A percentile compares a stretch with the other conserved stretches of the same genome.
These are phyloP conservation scores for Garcia nutans DNA, from an alignment of 345 rosid species.

Conservation along the genomic window DNA sequence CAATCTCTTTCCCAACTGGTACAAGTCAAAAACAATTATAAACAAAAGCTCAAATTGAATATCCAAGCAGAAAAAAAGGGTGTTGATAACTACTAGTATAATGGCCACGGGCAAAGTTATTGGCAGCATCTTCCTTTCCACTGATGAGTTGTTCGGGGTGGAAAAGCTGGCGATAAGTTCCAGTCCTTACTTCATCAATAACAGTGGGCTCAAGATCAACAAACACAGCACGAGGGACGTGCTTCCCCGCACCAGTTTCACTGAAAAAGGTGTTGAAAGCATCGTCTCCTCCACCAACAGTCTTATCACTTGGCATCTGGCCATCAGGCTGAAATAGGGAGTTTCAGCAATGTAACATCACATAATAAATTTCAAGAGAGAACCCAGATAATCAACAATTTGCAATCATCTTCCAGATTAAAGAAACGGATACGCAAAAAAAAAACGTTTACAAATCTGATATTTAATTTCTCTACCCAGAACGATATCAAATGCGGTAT, in stretches of 20 bases:
- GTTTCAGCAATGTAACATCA: background rate
- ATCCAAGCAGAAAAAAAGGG: background rate
- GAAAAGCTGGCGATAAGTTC: conserved; percentile 26
- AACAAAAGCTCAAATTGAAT: background rate
- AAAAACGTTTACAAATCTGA: background rate
- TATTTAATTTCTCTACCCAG: background rate
- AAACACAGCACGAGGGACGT: conserved; percentile 27
- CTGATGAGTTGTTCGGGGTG: conserved; percentile 32
- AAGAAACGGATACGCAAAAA: background rate
- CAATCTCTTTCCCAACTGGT: conserved; percentile 29
- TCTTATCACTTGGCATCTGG: conserved; percentile 30
- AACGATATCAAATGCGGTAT: too few species aligned
- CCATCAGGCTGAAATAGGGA: conserved; percentile 21
- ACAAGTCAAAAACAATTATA: background rate
- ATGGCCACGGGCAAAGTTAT: conserved; percentile 32
- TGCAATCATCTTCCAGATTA: too few species aligned
- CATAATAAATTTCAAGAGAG: background rate
- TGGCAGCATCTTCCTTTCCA: conserved; percentile 31
- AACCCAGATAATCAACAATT: too few species aligned
- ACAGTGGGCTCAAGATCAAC: conserved; percentile 31
- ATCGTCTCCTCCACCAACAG: conserved; percentile 31
- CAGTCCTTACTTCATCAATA: conserved; percentile 30
- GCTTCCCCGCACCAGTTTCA: conserved; percentile 32
- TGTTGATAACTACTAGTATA: conserved; percentile 16
- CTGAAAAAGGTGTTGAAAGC: conserved; percentile 31